Base-by-base conservation (phyloP, 805 yeast species). In the Yamadazyma insecticola region DNA sequence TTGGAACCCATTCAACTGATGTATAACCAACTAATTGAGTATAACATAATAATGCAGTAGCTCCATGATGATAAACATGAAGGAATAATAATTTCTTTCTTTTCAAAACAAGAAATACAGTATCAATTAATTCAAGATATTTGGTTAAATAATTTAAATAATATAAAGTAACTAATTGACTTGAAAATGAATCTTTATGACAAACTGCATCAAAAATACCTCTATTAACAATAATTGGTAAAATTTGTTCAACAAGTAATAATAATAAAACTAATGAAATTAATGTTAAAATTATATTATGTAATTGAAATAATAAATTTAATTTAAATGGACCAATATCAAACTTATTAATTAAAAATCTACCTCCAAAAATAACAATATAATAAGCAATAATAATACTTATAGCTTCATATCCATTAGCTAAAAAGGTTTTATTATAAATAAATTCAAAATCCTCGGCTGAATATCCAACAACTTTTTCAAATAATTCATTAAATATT, bases 61-160 rank as follows among this genome's bases (percentile, higher is more conserved):
- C 97, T 43, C 98, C 98, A 54, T 90, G 97, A 63, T 90, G 98
- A 64, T 88, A 90, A 33, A 95, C 87, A 63, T 90, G 98, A 57
- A 90, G 71, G 55, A 90, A 92, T 40, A 92, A 81, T 60, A 90
- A 70, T 52, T 86, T 88, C 67, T 92, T 92, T 70, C 85, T 81
- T 65, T 87, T 86, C 55, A 90, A 71, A 28, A 92, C 97, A 51
- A 92, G 69, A 67, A 90, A 88, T 12, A 88, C 74, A 16, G 98
- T 90, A 56, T 90, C 98, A 40, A 88, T 59, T 47, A 92, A 79
- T 69, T 90, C 97, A 48, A 82, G 55, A 63, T 72, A 90, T 63
- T 90, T 90, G 55, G 92, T 81, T 60, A 90, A 68, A 64, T 89
- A 90, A 68, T 89, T 90, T 63, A 90, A 67, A 67, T 89, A 90